These are phyloP conservation scores for Blastobotrys capitulatus DNA, from an alignment of 1,139 yeast species.

Conservation along the genomic window DNA sequence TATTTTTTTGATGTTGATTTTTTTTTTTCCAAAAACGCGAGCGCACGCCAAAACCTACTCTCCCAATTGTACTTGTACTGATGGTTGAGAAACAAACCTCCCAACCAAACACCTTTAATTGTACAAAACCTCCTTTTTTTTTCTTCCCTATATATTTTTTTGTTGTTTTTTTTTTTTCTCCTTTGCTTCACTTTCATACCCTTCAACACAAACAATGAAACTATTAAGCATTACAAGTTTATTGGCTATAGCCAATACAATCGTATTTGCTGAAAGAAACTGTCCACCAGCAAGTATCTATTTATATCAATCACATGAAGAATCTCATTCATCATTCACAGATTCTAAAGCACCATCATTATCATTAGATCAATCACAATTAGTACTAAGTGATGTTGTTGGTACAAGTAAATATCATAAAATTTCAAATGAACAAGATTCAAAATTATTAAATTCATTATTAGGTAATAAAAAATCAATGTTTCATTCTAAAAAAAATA, in stretches of 20 bases:
- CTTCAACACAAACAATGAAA: too few species aligned
- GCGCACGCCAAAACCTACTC: neutral
- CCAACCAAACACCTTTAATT: neutral
- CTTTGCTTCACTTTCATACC: too few species aligned
- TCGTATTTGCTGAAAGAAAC: neutral
- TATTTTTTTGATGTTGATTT: neutral
- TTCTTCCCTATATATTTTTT: neutral
- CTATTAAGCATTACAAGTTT: neutral
- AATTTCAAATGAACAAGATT: conserved; percentile 17
- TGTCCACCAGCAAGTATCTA: conserved; percentile 14
- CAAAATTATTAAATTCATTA: conserved; percentile 14
- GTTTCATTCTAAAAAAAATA: neutral
- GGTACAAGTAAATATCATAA: conserved; percentile 21
- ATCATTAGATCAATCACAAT: conserved; percentile 23
- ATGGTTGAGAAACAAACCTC: neutral
- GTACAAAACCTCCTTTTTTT: neutral
- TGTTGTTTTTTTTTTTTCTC: neutral
- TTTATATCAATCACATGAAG: conserved; percentile 8
- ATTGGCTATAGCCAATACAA: neutral
- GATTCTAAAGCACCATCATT: conserved; percentile 11
- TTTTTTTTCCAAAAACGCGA: neutral
- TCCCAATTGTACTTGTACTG: too few species aligned
- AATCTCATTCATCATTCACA: conserved; percentile 9
- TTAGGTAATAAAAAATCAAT: conserved; percentile 10
- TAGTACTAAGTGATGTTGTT: conserved; percentile 25